Conservation (phyloP, 768 basidiomycete species). For the Boletellus ananiceps region DNA sequence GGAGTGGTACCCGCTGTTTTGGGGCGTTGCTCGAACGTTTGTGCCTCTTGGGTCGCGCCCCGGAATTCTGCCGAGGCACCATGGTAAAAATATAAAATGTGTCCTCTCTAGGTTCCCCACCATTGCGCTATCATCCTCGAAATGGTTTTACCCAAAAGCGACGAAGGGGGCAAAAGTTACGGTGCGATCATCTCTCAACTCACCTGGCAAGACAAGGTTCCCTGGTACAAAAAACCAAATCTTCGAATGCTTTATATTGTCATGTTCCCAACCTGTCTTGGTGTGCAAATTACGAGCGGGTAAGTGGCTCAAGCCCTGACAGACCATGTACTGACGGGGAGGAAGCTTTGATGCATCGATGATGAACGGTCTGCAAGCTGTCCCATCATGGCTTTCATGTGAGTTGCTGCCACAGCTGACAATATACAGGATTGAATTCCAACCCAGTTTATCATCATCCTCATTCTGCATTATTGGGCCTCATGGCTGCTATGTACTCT, state of each 20-base stretch:
- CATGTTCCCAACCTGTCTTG: constrained; percentile 40
- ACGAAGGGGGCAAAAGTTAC: background rate
- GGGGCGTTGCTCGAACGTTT: too few species aligned
- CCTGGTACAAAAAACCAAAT: constrained; percentile 61
- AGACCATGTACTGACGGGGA: background rate
- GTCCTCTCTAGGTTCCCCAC: too few species aligned
- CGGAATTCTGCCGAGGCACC: too few species aligned
- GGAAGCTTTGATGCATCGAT: constrained; percentile 40
- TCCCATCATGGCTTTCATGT: constrained; percentile 54
- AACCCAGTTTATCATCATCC: constrained; percentile 48
- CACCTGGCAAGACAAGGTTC: constrained; percentile 40
- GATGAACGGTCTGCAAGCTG: constrained; percentile 61
- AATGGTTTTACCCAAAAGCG: too few species aligned
- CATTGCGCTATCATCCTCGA: too few species aligned
- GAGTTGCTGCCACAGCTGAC: constrained; percentile 9
- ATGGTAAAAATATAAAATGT: too few species aligned
- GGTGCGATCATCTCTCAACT: constrained; percentile 12
- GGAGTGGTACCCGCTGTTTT: too few species aligned
- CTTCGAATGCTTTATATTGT: constrained; percentile 50
- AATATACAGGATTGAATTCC: background rate
- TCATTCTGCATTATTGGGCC: constrained; percentile 49
- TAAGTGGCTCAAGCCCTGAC: background rate
- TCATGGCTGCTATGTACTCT: background rate
- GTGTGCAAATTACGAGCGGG: constrained; percentile 10
- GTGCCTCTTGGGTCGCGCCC: too few species aligned